These are phyloP conservation scores for Annulohypoxylon maeteangense DNA, from an alignment of 495 filamentous ascomycete species.

Conservation along the genomic window DNA sequence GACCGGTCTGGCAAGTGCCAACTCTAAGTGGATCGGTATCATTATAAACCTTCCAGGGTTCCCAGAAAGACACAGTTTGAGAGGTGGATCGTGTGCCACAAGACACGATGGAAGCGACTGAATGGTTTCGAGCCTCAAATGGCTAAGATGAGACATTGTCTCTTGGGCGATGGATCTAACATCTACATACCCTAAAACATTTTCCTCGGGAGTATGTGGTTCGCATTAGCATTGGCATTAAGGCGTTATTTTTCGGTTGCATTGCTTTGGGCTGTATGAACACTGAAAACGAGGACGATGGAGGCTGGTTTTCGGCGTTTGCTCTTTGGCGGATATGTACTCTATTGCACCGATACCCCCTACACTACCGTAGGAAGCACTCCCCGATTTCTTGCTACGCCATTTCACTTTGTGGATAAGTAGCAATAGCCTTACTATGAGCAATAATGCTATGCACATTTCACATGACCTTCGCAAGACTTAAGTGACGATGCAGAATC, in stretches of 20 bases:
- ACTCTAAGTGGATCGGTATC: not conserved
- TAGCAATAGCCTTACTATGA: constrained; percentile 8
- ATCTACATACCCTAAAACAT: not conserved
- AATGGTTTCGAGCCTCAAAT: not conserved
- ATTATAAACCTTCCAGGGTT: not conserved
- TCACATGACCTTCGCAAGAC: not conserved
- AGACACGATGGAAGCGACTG: not conserved
- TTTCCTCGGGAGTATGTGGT: not conserved
- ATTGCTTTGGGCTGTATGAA: constrained; percentile 28
- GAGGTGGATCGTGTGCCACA: not conserved
- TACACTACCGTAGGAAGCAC: constrained; percentile 27
- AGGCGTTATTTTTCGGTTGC: constrained; percentile 28
- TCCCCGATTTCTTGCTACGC: constrained; percentile 11
- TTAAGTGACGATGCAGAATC: not conserved
- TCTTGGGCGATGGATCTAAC: not conserved
- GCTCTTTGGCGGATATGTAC: constrained; percentile 32
- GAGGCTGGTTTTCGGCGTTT: constrained; percentile 35
- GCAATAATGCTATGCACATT: not conserved
- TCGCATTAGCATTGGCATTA: constrained; percentile 36
- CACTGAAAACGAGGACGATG: constrained; percentile 22
- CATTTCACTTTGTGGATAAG: constrained; percentile 6
- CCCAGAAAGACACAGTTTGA: not conserved
- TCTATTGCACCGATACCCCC: constrained; percentile 41
- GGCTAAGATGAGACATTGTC: not conserved
- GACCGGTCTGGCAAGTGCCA: not conserved